Evolutionary conservation across 805 yeast species (phyloP).

Genomic region (Kluyveromyces starmeri): DNA sequence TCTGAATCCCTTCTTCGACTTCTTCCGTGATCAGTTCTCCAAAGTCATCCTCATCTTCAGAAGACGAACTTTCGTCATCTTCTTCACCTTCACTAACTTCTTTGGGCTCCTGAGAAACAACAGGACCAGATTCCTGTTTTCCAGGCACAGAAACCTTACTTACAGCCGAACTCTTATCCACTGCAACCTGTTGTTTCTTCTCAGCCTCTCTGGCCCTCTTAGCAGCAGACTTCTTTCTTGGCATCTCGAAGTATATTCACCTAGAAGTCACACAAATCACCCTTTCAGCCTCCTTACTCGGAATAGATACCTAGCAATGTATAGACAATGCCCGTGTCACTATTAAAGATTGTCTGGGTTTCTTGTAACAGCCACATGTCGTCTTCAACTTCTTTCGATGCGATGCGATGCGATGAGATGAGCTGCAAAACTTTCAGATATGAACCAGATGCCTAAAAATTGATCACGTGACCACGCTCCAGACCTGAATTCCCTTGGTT

Average conservation of each 20-base stretch:
- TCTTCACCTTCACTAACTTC: constrained; percentile 28
- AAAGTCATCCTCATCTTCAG: constrained; percentile 77
- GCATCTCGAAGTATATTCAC: no score
- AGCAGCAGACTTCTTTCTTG: constrained; percentile 81
- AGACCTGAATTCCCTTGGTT: no score
- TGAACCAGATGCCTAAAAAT: constrained; percentile 1
- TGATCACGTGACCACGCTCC: no score
- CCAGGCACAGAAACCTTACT: constrained; percentile 10
- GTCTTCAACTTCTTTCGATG: background rate
- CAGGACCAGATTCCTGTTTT: constrained; percentile 9
- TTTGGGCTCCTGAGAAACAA: constrained; percentile 18
- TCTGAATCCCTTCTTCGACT: constrained; percentile 68
- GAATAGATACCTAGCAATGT: no score
- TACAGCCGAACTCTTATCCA: constrained; percentile 13
- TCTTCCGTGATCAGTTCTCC: constrained; percentile 84
- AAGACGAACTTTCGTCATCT: constrained; percentile 28
- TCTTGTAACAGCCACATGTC: no score
- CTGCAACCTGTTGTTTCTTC: constrained; percentile 12
- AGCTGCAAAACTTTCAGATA: constrained; percentile 6
- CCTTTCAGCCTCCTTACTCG: no score
- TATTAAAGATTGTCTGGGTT: no score
- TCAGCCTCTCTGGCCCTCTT: constrained; percentile 53
- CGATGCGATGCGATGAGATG: constrained; percentile 13
- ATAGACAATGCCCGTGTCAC: no score
- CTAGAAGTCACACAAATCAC: no score